These are phyloP conservation scores for Podila clonocystis DNA, from an alignment of 192 early-diverging fungal genomes.

Conservation along the genomic window DNA sequence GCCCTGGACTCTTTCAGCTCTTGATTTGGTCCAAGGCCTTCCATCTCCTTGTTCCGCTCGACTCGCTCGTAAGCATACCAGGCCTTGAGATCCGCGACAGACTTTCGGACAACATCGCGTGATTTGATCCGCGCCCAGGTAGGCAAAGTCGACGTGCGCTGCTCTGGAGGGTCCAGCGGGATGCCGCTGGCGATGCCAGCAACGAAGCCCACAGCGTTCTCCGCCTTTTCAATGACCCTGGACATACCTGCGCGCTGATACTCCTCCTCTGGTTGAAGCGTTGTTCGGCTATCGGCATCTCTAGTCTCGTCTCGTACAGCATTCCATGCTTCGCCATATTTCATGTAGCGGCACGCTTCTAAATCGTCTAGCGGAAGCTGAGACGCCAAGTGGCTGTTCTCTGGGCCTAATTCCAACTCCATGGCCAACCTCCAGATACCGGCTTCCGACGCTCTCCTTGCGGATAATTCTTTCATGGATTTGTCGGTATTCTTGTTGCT, in stretches of 20 bases:
- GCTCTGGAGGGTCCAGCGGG: slow-evolving; percentile 13
- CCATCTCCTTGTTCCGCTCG: neutral
- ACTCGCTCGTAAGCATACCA: neutral
- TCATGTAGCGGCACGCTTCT: neutral
- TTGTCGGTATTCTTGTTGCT: neutral
- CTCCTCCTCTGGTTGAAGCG: neutral
- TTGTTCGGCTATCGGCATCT: neutral
- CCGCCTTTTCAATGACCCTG: neutral
- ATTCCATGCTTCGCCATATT: too few species aligned
- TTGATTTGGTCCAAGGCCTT: too few species aligned
- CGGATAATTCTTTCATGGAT: too few species aligned
- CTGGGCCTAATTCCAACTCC: neutral
- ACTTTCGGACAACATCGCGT: slow-evolving; percentile 3
- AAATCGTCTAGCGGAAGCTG: slow-evolving; percentile 9
- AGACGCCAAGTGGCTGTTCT: neutral
- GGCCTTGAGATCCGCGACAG: slow-evolving; percentile 9
- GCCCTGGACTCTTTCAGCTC: too few species aligned
- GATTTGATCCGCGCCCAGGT: slow-evolving; percentile 27
- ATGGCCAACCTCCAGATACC: neutral
- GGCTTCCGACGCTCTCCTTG: too few species aligned
- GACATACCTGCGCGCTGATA: too few species aligned
- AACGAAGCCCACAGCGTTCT: slow-evolving; percentile 2
- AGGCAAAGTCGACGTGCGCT: slow-evolving; percentile 4
- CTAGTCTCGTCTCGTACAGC: neutral
- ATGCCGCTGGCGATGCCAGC: neutral